A percentile compares a stretch with the other conserved stretches of the same genome.
Evolutionary conservation across 1,284 basidiomycete genomes (phyloP).

Genomic region (Hypsizygus ulmarius): DNA sequence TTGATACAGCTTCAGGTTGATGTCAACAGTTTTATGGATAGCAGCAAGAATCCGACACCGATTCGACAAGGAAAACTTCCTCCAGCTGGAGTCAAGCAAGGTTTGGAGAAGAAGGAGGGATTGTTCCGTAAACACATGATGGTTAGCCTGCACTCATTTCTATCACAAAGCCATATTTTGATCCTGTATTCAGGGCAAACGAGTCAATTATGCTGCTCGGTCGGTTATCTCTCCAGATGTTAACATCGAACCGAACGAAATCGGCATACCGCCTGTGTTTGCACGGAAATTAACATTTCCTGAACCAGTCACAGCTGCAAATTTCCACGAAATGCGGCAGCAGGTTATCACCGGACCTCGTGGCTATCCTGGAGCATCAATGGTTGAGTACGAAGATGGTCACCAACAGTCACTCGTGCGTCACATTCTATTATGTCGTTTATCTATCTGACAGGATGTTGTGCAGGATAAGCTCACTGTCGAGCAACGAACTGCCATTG

Average conservation of each 20-base stretch:
- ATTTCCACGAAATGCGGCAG: conserved; percentile 87
- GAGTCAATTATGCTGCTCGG: conserved; percentile 98
- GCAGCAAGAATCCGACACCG: conserved; percentile 89
- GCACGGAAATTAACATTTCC: conserved; percentile 97
- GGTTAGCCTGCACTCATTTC: conserved; percentile 48
- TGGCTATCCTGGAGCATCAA: conserved; percentile 89
- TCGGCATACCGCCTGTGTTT: conserved; percentile 97
- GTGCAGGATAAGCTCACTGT: conserved; percentile 77
- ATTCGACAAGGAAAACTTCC: conserved; percentile 90
- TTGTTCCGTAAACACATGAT: conserved; percentile 99
- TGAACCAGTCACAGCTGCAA: conserved; percentile 92
- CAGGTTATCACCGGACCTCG: conserved; percentile 92
- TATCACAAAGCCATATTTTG: conserved; percentile 3
- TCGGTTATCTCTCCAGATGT: conserved; percentile 99
- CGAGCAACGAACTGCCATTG: conserved; percentile 92
- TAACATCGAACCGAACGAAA: conserved; percentile 99
- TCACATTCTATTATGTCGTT: conserved; percentile 6
- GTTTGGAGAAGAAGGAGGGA: conserved; percentile 98
- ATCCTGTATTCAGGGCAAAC: conserved; percentile 75
- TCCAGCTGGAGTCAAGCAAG: conserved; percentile 94
- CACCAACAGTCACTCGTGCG: conserved; percentile 76
- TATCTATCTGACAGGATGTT: conserved; percentile 6
- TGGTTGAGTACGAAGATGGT: conserved; percentile 96
- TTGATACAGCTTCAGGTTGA: conserved; percentile 91
- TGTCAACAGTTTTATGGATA: conserved; percentile 98